Base-by-base conservation (phyloP, 2,329 filamentous ascomycete genomes). In the Fusarium verrucosum region DNA sequence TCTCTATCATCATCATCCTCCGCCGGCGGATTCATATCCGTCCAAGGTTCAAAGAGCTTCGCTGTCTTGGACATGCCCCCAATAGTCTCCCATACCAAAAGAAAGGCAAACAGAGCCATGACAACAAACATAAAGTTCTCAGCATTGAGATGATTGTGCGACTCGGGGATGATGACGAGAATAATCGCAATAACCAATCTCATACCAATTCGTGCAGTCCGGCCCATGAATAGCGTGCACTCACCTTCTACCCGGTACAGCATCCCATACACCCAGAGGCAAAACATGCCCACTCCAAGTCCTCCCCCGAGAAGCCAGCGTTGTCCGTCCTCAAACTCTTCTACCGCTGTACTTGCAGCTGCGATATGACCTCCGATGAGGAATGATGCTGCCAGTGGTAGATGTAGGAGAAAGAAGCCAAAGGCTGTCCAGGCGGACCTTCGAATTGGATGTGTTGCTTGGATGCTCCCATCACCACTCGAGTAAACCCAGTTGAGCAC, bases 401-500 rank as follows among this genome's bases (percentile, higher is more conserved):
- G 66, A 46, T 82, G 81, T 16, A 82, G 69, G 17, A 79, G 65
- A 45, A 80, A 79, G 74, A 81, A 83, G 6, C 73, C 72, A 59
- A 82, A 82, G 0, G 79, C 79, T 7, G 79, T 80, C 69, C 73
- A 78, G 0, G 79, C 76, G 17, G 76, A 80, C 35, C 80, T 72
- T n/a, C 79, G 76, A 40, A 83, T 75, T 0, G 81, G 80, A 59
- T 83, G 81, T 8, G 76, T 77, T 13, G 73, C 74, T 20, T 78
- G 68, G 10, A 81, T 57, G 14, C 80, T 79, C 14, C 81, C 81
- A 51, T 83, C 81, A 30, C 79, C 79, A 53, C 81, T 80, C 20
- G 81, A 76, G 51, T 83, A 83, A 44, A 83, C 68, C 80, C 80
- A 83, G 55, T 83, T 83, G 46, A 83, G 73, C 61, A 79, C 81